A percentile compares a stretch with the other conserved stretches of the same genome.
These are phyloP conservation scores for Plasmodium adleri DNA, from an alignment of 169 alveolate species.

Conservation along the genomic window DNA sequence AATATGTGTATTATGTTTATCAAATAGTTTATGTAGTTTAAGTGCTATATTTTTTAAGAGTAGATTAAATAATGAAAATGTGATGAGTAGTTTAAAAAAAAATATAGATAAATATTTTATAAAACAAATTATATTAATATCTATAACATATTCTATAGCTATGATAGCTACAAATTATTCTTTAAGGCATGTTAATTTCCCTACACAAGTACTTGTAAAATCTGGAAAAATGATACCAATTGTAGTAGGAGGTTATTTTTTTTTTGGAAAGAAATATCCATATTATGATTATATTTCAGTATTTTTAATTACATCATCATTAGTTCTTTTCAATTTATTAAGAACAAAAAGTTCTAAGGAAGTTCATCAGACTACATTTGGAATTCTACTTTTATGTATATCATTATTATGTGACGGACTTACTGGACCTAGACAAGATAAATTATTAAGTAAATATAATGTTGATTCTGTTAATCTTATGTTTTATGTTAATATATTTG, in stretches of 20 bases:
- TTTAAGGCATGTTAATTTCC: constrained; percentile 89
- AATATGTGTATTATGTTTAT: constrained; percentile 54
- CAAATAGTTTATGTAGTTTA: constrained; percentile 63
- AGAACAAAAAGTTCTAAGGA: constrained; percentile 78
- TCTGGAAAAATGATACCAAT: constrained; percentile 94
- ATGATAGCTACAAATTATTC: constrained; percentile 90
- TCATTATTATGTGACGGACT: constrained; percentile 92
- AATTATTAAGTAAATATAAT: constrained; percentile 84
- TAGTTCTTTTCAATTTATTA: constrained; percentile 87
- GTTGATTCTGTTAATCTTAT: constrained; percentile 87
- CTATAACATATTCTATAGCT: constrained; percentile 86
- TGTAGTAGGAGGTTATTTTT: constrained; percentile 89
- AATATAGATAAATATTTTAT: constrained; percentile 50
- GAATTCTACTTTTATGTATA: constrained; percentile 84
- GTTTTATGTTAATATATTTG: constrained; percentile 89
- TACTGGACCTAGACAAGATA: constrained; percentile 94
- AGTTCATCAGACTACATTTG: constrained; percentile 85
- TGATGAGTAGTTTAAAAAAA: constrained; percentile 36
- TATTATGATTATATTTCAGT: constrained; percentile 92
- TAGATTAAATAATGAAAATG: constrained; percentile 18
- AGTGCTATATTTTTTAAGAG: constrained; percentile 52
- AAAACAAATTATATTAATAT: constrained; percentile 80
- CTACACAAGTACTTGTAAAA: constrained; percentile 93
- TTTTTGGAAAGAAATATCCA: constrained; percentile 90
- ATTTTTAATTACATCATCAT: constrained; percentile 87